phyloP scores from a whole-genome alignment of 305 asterid genomes.

The Withania somnifera region DNA sequence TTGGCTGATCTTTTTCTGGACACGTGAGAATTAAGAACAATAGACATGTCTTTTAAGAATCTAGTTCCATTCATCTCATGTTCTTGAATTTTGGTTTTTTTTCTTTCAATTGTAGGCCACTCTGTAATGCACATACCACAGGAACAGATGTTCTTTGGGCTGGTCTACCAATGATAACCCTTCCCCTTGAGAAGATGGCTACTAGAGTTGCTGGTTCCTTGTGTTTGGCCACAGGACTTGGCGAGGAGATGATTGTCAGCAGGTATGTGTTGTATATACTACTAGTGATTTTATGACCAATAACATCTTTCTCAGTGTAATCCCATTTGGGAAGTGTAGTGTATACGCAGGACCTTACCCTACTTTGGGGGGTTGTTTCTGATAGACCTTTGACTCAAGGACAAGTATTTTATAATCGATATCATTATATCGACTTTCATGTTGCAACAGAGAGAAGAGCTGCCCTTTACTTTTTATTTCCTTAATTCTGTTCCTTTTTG shows the following conservation, averaged over 20 bases:
- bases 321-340: too few species aligned
- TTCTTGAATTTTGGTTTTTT: not conserved
- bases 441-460: not conserved
- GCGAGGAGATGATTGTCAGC: conserved; percentile 90
- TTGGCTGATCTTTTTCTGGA: conserved; percentile 93
- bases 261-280: conserved; percentile 54
- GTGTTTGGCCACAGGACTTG: conserved; percentile 95
- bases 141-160: conserved; percentile 99
- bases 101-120: conserved; percentile 40
- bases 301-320: too few species aligned
- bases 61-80: not conserved
- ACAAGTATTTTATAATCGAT: too few species aligned
- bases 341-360: too few species aligned
- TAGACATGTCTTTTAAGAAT: not conserved
- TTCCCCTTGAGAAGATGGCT: conserved; percentile 98
- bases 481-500: not conserved
- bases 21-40: conserved; percentile 39
- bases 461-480: not conserved
- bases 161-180: conserved; percentile 91
- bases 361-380: too few species aligned
- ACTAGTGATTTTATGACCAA: too few species aligned
- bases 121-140: conserved; percentile 97
- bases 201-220: conserved; percentile 98
- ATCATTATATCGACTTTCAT: too few species aligned
- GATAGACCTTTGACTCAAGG: too few species aligned